phyloP scores from a whole-genome alignment of 495 filamentous ascomycete species.

The Xylaria grammica region DNA sequence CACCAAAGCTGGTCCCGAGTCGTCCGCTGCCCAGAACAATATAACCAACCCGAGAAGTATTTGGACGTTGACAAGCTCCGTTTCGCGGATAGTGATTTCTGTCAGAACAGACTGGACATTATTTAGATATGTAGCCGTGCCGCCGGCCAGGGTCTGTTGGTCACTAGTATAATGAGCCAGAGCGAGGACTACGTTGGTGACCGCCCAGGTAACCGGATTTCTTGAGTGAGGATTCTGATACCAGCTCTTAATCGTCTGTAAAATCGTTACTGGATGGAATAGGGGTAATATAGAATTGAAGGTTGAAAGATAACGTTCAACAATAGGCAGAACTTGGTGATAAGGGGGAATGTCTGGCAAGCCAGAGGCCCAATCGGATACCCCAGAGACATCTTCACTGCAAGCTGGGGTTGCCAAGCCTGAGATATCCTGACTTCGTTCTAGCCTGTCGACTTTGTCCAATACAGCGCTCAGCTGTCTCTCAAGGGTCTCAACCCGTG shows the following conservation, averaged over 20 bases:
- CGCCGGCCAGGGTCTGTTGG: background rate
- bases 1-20: slow-evolving; percentile 9
- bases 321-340: slow-evolving; percentile 5
- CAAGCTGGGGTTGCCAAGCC: too few relatives aligned
- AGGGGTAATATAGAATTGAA: slow-evolving; percentile 21
- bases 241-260: slow-evolving; percentile 8
- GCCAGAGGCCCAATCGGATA: background rate
- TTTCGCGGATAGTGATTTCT: slow-evolving; percentile 17
- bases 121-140: background rate
- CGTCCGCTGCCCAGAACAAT: background rate
- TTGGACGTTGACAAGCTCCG: slow-evolving; percentile 14
- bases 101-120: slow-evolving; percentile 24
- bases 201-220: slow-evolving; percentile 17
- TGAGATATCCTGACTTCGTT: background rate
- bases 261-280: slow-evolving; percentile 12
- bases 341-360: background rate
- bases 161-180: slow-evolving; percentile 8
- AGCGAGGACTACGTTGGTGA: slow-evolving; percentile 26
- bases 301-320: slow-evolving; percentile 15
- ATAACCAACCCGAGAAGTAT: slow-evolving; percentile 17
- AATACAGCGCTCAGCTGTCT: background rate
- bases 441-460: slow-evolving; percentile 13
- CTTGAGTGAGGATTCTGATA: slow-evolving; percentile 12
- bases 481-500: slow-evolving; percentile 12
- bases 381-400: background rate